Conservation (phyloP, 1,284 basidiomycete genomes). For the Ceratobasidium theobromae region DNA sequence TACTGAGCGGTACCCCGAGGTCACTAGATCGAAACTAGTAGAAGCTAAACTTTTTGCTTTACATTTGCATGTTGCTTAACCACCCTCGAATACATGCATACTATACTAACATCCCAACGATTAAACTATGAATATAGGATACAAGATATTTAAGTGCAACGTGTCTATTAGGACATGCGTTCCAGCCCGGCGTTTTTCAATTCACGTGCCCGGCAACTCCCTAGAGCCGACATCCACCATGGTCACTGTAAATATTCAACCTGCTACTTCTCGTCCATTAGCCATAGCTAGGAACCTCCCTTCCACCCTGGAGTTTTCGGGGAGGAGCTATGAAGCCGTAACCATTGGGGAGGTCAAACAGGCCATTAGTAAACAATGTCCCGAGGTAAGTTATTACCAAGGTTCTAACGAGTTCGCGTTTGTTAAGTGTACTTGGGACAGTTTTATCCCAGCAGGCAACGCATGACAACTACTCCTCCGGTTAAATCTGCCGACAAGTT, state of each 20-base stretch:
- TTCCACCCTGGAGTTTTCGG: slow-evolving; percentile 56
- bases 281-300: slow-evolving; percentile 58
- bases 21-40: background rate
- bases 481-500: slow-evolving; percentile 7
- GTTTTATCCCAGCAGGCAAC: slow-evolving; percentile 16
- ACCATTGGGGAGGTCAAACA: slow-evolving; percentile 64
- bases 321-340: slow-evolving; percentile 48
- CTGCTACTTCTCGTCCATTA: slow-evolving; percentile 45
- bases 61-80: too few relatives aligned
- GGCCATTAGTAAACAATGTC: slow-evolving; percentile 57
- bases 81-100: too few relatives aligned
- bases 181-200: too few relatives aligned
- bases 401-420: background rate
- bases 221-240: too few relatives aligned
- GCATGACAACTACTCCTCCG: slow-evolving; percentile 9
- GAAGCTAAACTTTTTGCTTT: slow-evolving; percentile 3
- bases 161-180: too few relatives aligned
- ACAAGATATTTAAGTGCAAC: too few relatives aligned
- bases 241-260: slow-evolving; percentile 60
- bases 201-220: too few relatives aligned
- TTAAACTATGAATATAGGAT: too few relatives aligned
- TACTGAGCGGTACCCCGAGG: background rate
- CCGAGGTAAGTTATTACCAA: too few relatives aligned
- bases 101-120: too few relatives aligned
- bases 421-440: background rate